phyloP scores from a whole-genome alignment of 1,284 basidiomycete species.

The Paramarasmius palmivorus region DNA sequence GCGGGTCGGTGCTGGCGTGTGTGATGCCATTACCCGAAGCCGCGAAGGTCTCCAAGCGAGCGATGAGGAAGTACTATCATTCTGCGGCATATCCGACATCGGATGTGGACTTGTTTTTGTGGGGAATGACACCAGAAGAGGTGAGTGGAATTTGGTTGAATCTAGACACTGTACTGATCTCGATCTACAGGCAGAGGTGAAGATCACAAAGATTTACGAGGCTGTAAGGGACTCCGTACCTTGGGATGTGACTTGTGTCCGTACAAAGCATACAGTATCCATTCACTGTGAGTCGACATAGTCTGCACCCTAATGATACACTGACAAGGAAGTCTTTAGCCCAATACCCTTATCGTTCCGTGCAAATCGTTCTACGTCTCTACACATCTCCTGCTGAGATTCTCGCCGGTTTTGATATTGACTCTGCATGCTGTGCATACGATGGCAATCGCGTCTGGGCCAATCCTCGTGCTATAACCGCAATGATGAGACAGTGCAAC shows the following conservation, averaged over 20 bases:
- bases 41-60: conserved; percentile 49
- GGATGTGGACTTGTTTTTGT: conserved; percentile 64
- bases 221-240: conserved; percentile 62
- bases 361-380: conserved; percentile 58
- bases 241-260: conserved; percentile 64
- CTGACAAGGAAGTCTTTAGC: conserved; percentile 29
- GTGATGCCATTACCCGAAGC: conserved; percentile 47
- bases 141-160: too few relatives aligned
- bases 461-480: conserved; percentile 53
- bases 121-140: conserved; percentile 53
- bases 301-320: neutral
- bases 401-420: conserved; percentile 63
- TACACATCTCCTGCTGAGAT: conserved; percentile 61
- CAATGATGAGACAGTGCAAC: conserved; percentile 63
- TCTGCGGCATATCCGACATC: conserved; percentile 53
- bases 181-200: conserved; percentile 47
- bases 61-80: conserved; percentile 57
- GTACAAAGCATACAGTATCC: conserved; percentile 62
- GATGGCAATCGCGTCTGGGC: conserved; percentile 56
- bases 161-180: too few relatives aligned
- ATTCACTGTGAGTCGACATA: conserved; percentile 49
- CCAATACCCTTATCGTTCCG: conserved; percentile 60
- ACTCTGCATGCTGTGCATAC: conserved; percentile 56
- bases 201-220: conserved; percentile 57
- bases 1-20: conserved; percentile 58